These are phyloP conservation scores for Ustilago loliicola DNA, from an alignment of 1,284 basidiomycete genomes.

Conservation along the genomic window DNA sequence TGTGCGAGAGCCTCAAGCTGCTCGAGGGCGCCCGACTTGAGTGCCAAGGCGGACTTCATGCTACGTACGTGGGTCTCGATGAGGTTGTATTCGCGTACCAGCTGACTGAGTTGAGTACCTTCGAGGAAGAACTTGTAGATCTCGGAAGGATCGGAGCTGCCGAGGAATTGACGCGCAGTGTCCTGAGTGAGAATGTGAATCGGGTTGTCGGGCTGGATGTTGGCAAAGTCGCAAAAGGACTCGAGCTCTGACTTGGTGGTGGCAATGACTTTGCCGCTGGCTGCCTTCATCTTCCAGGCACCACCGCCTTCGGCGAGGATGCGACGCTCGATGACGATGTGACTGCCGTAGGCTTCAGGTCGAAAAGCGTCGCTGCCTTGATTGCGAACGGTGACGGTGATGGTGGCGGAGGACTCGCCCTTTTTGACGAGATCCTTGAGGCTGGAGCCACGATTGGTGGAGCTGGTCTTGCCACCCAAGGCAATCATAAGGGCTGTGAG, in stretches of 20 bases:
- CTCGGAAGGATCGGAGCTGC: slow-evolving; percentile 83
- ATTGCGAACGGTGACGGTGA: slow-evolving; percentile 87
- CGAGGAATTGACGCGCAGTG: slow-evolving; percentile 84
- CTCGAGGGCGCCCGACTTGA: slow-evolving; percentile 77
- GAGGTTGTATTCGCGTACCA: slow-evolving; percentile 86
- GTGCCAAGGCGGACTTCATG: slow-evolving; percentile 57
- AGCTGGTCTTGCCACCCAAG: slow-evolving; percentile 88
- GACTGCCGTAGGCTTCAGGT: slow-evolving; percentile 83
- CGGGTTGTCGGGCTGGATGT: slow-evolving; percentile 96
- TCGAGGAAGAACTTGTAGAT: slow-evolving; percentile 93
- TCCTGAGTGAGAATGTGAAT: slow-evolving; percentile 81
- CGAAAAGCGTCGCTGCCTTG: slow-evolving; percentile 89
- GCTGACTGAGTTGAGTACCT: slow-evolving; percentile 90
- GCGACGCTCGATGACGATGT: slow-evolving; percentile 85
- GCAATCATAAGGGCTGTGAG: slow-evolving; percentile 93
- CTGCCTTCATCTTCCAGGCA: slow-evolving; percentile 85
- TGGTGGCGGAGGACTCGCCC: slow-evolving; percentile 82
- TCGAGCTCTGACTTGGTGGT: slow-evolving; percentile 88
- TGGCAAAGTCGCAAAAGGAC: slow-evolving; percentile 92
- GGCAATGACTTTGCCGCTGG: slow-evolving; percentile 78
- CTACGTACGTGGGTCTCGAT: slow-evolving; percentile 73
- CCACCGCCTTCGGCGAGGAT: slow-evolving; percentile 82
- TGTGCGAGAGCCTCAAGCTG: slow-evolving; percentile 78
- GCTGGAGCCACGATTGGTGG: slow-evolving; percentile 83
- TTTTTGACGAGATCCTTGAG: slow-evolving; percentile 90